These are phyloP conservation scores for Crotalaria pallida DNA, from an alignment of 306 rosid species.

Conservation along the genomic window DNA sequence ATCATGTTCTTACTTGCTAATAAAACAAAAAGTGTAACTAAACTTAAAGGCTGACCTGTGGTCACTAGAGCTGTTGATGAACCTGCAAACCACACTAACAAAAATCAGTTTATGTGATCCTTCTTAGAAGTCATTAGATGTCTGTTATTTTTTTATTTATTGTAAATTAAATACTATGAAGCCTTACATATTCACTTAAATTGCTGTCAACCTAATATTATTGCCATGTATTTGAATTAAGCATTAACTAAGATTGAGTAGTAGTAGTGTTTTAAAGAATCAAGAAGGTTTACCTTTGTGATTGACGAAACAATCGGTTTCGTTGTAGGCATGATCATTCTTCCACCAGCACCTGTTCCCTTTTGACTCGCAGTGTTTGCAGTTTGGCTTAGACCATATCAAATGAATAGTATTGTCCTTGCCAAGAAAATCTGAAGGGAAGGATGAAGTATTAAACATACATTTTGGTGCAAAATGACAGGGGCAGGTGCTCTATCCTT, in stretches of 20 bases:
- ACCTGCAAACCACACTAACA: slow-evolving; percentile 9
- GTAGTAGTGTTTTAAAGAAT: no score
- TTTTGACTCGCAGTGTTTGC: slow-evolving; percentile 26
- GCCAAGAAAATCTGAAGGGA: not conserved
- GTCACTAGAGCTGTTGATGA: not conserved
- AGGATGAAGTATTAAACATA: not conserved
- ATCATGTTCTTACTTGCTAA: not conserved
- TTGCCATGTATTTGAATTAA: not conserved
- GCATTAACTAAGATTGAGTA: no score
- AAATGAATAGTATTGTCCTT: not conserved
- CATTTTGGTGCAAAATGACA: slow-evolving; percentile 28
- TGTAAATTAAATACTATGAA: no score
- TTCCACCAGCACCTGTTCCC: slow-evolving; percentile 27
- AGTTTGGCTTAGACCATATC: slow-evolving; percentile 28
- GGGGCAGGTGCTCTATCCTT: fast-evolving
- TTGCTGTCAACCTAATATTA: no score
- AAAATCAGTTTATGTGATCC: not conserved
- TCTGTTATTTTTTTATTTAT: no score
- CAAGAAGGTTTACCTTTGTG: not conserved
- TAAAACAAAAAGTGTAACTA: not conserved
- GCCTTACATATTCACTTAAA: no score
- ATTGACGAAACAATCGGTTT: no score
- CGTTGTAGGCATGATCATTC: not conserved
- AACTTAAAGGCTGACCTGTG: slow-evolving; percentile 18
- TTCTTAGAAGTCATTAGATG: no score